Conservation (phyloP, 768 basidiomycete species). For the Russula abietina region DNA sequence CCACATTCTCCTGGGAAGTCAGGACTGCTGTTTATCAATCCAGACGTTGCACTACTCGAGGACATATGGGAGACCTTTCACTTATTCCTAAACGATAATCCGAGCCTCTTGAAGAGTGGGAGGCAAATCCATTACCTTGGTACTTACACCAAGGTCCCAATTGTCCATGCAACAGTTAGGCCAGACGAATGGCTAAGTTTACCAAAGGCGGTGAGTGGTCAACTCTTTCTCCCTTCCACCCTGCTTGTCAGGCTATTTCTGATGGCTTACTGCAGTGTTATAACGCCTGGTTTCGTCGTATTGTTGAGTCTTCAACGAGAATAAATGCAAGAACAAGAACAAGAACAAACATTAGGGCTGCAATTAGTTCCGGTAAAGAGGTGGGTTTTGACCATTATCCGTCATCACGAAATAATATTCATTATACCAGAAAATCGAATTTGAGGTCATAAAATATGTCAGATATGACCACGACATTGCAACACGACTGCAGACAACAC, state of each 20-base stretch:
- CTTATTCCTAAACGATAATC: not conserved
- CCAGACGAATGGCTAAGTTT: not conserved
- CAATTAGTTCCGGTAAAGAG: not conserved
- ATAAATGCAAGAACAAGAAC: too few relatives aligned
- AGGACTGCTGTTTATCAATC: not conserved
- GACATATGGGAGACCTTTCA: not conserved
- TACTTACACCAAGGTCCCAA: not conserved
- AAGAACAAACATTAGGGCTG: not conserved
- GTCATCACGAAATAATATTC: not conserved
- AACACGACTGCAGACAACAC: not conserved
- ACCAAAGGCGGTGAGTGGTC: not conserved
- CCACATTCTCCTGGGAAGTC: not conserved
- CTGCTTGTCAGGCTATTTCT: not conserved
- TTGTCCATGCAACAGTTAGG: not conserved
- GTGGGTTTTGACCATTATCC: not conserved
- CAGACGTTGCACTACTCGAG: not conserved
- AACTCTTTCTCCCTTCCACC: not conserved
- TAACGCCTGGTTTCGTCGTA: not conserved
- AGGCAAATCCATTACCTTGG: not conserved
- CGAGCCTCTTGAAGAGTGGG: accelerated
- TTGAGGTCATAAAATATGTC: not conserved
- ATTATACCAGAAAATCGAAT: not conserved
- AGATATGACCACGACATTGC: not conserved
- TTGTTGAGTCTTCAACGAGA: not conserved
- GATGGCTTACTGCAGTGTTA: not conserved